Conservation (phyloP, 495 filamentous ascomycete species). For the Aspergillus hancockii region DNA sequence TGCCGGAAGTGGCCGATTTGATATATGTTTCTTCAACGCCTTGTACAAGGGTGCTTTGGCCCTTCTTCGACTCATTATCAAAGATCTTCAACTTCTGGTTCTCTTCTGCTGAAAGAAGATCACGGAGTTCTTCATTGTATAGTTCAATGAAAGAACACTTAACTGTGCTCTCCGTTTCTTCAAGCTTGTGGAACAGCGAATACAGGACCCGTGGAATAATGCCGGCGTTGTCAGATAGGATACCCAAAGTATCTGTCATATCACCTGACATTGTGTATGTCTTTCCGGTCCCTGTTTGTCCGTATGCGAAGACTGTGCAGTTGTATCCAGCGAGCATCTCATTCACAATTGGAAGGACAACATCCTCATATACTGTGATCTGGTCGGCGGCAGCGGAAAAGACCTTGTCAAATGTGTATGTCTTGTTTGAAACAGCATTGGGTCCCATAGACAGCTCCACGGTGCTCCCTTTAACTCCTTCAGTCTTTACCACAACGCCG, state of each 20-base stretch:
- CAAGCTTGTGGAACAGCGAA: conserved; percentile 80
- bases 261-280: conserved; percentile 99
- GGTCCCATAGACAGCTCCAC: conserved; percentile 92
- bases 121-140: conserved; percentile 95
- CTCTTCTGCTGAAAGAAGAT: conserved; percentile 81
- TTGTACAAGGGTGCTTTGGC: conserved; percentile 82
- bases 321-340: conserved; percentile 98
- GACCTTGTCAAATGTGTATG: conserved; percentile 94
- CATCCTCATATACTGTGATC: conserved; percentile 87
- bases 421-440: conserved; percentile 89
- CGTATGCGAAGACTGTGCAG: conserved; percentile 98
- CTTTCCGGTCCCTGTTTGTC: conserved; percentile 96
- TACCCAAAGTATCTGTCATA: conserved; percentile 81
- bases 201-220: conserved; percentile 91
- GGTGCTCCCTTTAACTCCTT: conserved; percentile 78
- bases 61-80: conserved; percentile 84
- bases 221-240: conserved; percentile 86
- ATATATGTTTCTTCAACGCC: conserved; percentile 97
- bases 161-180: conserved; percentile 83
- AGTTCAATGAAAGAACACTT: conserved; percentile 99
- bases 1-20: conserved; percentile 77
- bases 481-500: conserved; percentile 83
- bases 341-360: conserved; percentile 85
- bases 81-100: conserved; percentile 88
- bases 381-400: conserved; percentile 97